A percentile compares a stretch with the other conserved stretches of the same genome.
phyloP scores from a whole-genome alignment of 306 rosid genomes.

The Myrica gale region DNA sequence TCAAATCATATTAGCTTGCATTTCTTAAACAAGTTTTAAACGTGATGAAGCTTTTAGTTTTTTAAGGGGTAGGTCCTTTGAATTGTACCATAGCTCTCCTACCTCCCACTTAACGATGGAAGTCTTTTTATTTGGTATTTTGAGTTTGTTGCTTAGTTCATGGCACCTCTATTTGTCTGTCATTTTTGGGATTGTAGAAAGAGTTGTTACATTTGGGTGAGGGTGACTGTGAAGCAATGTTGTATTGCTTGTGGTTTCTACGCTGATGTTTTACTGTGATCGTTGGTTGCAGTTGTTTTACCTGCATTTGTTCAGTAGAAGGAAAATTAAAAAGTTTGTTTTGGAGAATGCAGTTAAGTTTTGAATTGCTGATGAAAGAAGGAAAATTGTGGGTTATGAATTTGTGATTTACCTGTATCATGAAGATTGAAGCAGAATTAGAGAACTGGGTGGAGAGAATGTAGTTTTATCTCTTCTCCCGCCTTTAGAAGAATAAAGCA shows the following conservation, averaged over 20 bases:
- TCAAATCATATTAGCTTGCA: conserved; percentile 20
- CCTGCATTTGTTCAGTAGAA: not conserved
- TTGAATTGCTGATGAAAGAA: too few relatives aligned
- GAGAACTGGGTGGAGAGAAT: too few relatives aligned
- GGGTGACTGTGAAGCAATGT: not conserved
- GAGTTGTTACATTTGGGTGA: not conserved
- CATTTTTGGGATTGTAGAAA: not conserved
- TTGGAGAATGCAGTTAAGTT: too few relatives aligned
- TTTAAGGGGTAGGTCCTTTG: not conserved
- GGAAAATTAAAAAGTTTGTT: not conserved
- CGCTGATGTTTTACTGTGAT: not conserved
- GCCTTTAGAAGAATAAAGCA: too few relatives aligned
- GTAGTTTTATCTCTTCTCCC: too few relatives aligned
- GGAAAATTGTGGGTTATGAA: too few relatives aligned
- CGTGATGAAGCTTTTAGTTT: conserved; percentile 8
- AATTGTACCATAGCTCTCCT: not conserved
- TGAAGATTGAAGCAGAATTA: too few relatives aligned
- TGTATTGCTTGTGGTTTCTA: not conserved
- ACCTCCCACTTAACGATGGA: too few relatives aligned
- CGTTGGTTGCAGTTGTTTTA: not conserved
- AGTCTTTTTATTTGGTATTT: not conserved
- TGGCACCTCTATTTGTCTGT: not conserved
- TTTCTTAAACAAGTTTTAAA: conserved; percentile 10
- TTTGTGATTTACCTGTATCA: too few relatives aligned
- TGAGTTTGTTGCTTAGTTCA: not conserved